These are phyloP conservation scores for Saturnispora hagleri DNA, from an alignment of 805 yeast species.

Conservation along the genomic window DNA sequence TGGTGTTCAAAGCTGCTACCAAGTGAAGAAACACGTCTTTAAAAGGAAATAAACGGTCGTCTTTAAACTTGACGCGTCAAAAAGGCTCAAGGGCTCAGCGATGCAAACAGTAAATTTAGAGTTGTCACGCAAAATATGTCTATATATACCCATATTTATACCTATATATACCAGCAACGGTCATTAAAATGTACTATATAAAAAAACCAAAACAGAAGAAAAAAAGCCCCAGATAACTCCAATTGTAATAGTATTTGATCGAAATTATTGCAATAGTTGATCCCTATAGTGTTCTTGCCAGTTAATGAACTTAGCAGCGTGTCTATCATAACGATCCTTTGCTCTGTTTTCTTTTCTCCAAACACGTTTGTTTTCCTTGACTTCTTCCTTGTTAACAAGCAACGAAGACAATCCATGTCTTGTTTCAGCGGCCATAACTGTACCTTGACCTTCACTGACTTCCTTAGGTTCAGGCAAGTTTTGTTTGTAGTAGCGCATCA, in stretches of 20 bases:
- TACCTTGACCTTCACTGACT: constrained; percentile 56
- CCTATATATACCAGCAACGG: neutral
- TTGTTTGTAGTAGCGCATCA: constrained; percentile 65
- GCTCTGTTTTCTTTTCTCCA: constrained; percentile 49
- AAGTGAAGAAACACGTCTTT: neutral
- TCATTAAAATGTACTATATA: neutral
- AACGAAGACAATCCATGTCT: constrained; percentile 37
- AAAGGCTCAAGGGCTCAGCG: neutral
- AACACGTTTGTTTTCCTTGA: constrained; percentile 42
- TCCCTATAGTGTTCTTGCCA: constrained; percentile 82
- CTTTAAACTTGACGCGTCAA: neutral
- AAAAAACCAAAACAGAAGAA: neutral
- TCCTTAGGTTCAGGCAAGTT: constrained; percentile 40
- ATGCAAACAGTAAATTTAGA: neutral
- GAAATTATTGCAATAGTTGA: constrained; percentile 39
- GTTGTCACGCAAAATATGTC: neutral
- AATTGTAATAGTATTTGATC: neutral
- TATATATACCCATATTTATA: neutral
- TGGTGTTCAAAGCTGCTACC: neutral
- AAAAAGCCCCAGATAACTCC: neutral
- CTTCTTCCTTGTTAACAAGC: constrained; percentile 30
- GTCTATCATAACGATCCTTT: constrained; percentile 41
- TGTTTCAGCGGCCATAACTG: constrained; percentile 71
- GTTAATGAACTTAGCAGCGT: constrained; percentile 63
- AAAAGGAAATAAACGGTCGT: neutral